A percentile compares a stretch with the other conserved stretches of the same genome.
phyloP scores from a whole-genome alignment of 331 rosid genomes.

The Stylosanthes scabra region DNA sequence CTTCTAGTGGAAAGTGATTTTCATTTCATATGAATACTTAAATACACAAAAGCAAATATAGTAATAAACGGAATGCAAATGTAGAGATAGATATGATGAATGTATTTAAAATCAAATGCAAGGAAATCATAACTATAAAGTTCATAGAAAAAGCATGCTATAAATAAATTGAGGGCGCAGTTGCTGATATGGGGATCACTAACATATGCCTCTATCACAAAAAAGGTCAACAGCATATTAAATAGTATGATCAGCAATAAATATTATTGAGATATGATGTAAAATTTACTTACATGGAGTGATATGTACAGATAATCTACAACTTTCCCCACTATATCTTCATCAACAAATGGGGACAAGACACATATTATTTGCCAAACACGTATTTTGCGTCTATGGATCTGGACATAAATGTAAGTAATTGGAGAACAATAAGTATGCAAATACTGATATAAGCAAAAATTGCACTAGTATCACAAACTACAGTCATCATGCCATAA shows the following conservation, averaged over 20 bases:
- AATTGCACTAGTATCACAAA: slow-evolving; percentile 12
- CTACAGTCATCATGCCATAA: slow-evolving; percentile 25
- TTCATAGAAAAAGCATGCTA: slow-evolving; percentile 12
- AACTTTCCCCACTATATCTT: slow-evolving; percentile 73
- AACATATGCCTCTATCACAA: slow-evolving; percentile 11
- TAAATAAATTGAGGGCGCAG: not conserved
- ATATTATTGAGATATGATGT: slow-evolving; percentile 7
- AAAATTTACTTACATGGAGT: slow-evolving; percentile 70
- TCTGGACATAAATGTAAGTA: slow-evolving; percentile 54
- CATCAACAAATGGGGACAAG: slow-evolving; percentile 71
- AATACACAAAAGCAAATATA: slow-evolving; percentile 6
- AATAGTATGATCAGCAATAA: not conserved
- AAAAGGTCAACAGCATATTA: not conserved
- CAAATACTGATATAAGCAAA: slow-evolving; percentile 15
- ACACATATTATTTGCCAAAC: slow-evolving; percentile 95
- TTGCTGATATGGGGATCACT: slow-evolving; percentile 19
- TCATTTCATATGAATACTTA: slow-evolving; percentile 20
- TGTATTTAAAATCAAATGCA: slow-evolving; percentile 11
- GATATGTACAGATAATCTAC: slow-evolving; percentile 57
- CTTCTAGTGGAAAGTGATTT: not conserved
- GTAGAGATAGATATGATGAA: slow-evolving; percentile 7
- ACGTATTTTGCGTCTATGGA: slow-evolving; percentile 94
- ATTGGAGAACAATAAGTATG: slow-evolving; percentile 17
- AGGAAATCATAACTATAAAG: slow-evolving; percentile 2
- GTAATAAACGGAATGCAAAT: slow-evolving; percentile 7